Evolutionary conservation across 1,284 basidiomycete genomes (phyloP).

Genomic region (Naganishia liquefaciens): DNA sequence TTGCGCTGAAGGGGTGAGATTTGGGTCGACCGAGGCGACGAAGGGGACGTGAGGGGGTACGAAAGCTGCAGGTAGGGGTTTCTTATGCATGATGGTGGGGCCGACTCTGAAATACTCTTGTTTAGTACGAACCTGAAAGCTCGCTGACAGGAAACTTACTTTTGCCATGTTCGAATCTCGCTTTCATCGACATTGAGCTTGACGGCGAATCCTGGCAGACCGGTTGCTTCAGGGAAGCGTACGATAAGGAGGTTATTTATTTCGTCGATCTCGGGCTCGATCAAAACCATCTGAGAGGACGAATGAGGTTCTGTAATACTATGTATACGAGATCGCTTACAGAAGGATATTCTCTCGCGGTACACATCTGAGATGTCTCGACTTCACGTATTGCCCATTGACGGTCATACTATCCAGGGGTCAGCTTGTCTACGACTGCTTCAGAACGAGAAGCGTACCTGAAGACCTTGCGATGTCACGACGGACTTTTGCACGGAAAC

Average conservation of each 20-base stretch:
- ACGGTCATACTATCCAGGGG: conserved; percentile 25
- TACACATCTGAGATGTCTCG: conserved; percentile 22
- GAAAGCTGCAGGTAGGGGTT: conserved; percentile 20
- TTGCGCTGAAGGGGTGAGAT: conserved; percentile 21
- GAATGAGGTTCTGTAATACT: not conserved
- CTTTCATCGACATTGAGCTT: conserved; percentile 4
- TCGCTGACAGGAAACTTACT: not conserved
- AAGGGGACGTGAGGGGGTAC: conserved; percentile 1
- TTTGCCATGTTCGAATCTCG: conserved; percentile 20
- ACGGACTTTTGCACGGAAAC: conserved; percentile 15
- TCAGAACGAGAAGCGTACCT: conserved; percentile 2
- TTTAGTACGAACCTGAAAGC: not conserved
- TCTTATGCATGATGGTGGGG: conserved; percentile 29
- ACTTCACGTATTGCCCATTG: conserved; percentile 30
- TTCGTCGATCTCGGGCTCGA: conserved; percentile 27
- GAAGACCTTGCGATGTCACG: conserved; percentile 24
- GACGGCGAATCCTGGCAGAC: conserved; percentile 29
- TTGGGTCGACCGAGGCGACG: not conserved
- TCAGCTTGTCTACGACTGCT: not conserved
- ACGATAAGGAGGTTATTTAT: conserved; percentile 11
- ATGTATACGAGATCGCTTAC: not conserved
- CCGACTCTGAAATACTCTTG: not conserved
- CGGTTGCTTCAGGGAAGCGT: conserved; percentile 17
- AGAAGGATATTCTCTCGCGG: conserved; percentile 26
- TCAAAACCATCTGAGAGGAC: conserved; percentile 26